Percentiles rank a stretch among this genome's conserved stretches.
Conservation (phyloP, 1,284 basidiomycete genomes). For the Phlebopus sp. region DNA sequence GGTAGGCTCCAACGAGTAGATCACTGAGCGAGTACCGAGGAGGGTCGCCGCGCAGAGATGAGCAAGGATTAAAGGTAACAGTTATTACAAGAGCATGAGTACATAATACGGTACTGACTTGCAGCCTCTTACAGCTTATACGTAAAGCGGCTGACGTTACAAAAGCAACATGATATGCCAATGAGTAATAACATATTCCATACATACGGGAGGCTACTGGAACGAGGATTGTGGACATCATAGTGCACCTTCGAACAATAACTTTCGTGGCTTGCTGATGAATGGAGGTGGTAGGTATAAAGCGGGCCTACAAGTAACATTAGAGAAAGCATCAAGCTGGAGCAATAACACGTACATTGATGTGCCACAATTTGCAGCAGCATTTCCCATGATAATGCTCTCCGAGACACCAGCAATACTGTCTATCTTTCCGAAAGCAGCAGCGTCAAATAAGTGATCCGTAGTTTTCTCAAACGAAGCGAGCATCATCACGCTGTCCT, state of each 20-base stretch:
- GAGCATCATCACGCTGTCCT: conserved; percentile 98
- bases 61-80: too few species aligned
- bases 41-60: too few species aligned
- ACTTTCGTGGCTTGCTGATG: conserved; percentile 46
- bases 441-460: conserved; percentile 97
- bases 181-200: too few species aligned
- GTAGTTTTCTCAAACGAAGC: conserved; percentile 99
- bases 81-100: too few species aligned
- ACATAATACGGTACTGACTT: too few species aligned
- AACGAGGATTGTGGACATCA: conserved; percentile 16
- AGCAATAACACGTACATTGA: conserved; percentile 66
- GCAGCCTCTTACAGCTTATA: too few species aligned
- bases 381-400: conserved; percentile 99
- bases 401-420: conserved; percentile 96
- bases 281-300: conserved; percentile 50
- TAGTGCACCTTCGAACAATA: conserved; percentile 54
- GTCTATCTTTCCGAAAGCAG: conserved; percentile 95
- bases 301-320: conserved; percentile 43
- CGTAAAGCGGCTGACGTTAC: too few species aligned
- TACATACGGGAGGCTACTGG: too few species aligned
- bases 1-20: too few species aligned
- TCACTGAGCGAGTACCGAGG: too few species aligned
- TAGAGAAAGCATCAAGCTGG: conserved; percentile 1
- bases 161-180: too few species aligned
- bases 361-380: conserved; percentile 94